These are phyloP conservation scores for Tranzscheliella williamsii DNA, from an alignment of 1,284 basidiomycete genomes.

Conservation along the genomic window DNA sequence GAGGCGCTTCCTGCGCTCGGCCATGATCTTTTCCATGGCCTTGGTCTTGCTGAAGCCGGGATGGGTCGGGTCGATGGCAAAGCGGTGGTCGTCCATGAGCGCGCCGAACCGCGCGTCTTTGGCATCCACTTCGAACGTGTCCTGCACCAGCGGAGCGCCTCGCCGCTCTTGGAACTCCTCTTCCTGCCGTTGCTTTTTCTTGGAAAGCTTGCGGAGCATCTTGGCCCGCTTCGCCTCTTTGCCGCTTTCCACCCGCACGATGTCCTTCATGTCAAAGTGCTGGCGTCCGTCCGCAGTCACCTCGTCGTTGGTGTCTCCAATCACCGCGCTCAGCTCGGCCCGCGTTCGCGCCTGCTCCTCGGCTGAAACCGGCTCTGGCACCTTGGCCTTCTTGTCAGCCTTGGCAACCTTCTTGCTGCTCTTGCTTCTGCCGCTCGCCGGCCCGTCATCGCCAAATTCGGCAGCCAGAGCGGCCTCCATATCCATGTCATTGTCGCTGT, in stretches of 20 bases:
- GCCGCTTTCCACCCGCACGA: conserved; percentile 80
- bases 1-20: conserved; percentile 36
- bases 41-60: conserved; percentile 65
- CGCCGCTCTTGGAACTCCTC: conserved; percentile 58
- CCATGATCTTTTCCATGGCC: conserved; percentile 54
- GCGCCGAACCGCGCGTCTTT: conserved; percentile 84
- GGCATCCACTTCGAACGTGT: conserved; percentile 76
- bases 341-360: conserved; percentile 12
- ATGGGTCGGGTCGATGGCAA: conserved; percentile 93
- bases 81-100: conserved; percentile 85
- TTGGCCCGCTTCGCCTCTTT: conserved; percentile 57
- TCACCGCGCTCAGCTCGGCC: conserved; percentile 30
- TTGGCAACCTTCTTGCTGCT: conserved; percentile 8
- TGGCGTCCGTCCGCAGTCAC: conserved; percentile 51
- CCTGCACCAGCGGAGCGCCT: conserved; percentile 54
- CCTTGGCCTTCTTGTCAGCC: conserved; percentile 2
- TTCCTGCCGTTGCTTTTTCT: conserved; percentile 42
- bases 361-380: not conserved
- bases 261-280: conserved; percentile 90
- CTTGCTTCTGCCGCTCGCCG: conserved; percentile 5
- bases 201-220: conserved; percentile 33
- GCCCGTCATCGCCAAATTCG: conserved; percentile 63
- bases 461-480: conserved; percentile 53
- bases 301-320: conserved; percentile 45
- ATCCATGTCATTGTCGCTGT: conserved; percentile 47